Conservation (phyloP, 2,329 filamentous ascomycete species). For the Pseudogymnoascus sp. region DNA sequence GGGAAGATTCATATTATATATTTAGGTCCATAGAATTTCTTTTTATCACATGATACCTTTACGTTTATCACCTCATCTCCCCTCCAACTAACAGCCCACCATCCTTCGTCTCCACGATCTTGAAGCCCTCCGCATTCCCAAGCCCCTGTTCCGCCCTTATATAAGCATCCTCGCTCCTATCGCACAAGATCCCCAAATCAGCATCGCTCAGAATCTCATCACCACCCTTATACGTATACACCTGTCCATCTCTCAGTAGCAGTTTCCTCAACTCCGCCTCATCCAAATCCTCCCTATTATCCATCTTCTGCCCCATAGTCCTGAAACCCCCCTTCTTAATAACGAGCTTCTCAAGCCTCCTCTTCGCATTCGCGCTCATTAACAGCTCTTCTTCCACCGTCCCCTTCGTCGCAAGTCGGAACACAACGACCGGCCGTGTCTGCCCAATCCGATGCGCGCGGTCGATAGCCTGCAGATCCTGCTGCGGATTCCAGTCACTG, state of each 20-base stretch:
- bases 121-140: slow-evolving; percentile 63
- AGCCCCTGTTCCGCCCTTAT: slow-evolving; percentile 69
- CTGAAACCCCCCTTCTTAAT: slow-evolving; percentile 88
- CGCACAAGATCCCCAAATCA: slow-evolving; percentile 71
- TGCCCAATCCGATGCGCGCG: slow-evolving; percentile 93
- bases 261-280: slow-evolving; percentile 54
- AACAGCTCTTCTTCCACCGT: slow-evolving; percentile 87
- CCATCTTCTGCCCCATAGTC: slow-evolving; percentile 56
- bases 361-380: slow-evolving; percentile 82
- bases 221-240: slow-evolving; percentile 50
- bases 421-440: slow-evolving; percentile 83
- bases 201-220: slow-evolving; percentile 63
- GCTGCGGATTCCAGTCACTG: slow-evolving; percentile 89
- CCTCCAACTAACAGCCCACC: slow-evolving; percentile 27
- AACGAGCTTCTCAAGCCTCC: slow-evolving; percentile 84
- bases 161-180: slow-evolving; percentile 56
- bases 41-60: not conserved
- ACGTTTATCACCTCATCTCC: slow-evolving; percentile 15
- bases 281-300: slow-evolving; percentile 40
- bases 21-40: not conserved
- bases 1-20: not conserved
- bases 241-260: slow-evolving; percentile 63
- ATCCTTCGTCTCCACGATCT: slow-evolving; percentile 71
- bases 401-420: slow-evolving; percentile 83
- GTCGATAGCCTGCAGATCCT: slow-evolving; percentile 93